Evolutionary conservation across 352 stramenopile genomes (phyloP).

Genomic region (Globisporangium paroecandrum): DNA sequence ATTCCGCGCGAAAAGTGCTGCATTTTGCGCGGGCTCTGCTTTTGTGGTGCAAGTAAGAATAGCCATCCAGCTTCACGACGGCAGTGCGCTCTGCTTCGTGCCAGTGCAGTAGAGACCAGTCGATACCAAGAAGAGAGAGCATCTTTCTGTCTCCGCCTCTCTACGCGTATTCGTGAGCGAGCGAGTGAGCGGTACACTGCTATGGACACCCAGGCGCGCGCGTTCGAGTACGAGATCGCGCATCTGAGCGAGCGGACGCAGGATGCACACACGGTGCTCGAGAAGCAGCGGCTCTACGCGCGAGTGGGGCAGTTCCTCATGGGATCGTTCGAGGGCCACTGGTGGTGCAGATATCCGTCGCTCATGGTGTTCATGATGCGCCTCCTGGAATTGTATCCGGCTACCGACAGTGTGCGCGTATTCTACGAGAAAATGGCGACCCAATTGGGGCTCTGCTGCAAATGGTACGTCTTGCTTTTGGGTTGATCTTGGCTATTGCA

Average conservation of each 20-base stretch:
- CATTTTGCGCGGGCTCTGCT: neutral
- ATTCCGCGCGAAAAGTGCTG: constrained; percentile 3
- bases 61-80: neutral
- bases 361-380: constrained; percentile 89
- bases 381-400: constrained; percentile 73
- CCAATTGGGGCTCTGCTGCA: constrained; percentile 54
- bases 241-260: constrained; percentile 28
- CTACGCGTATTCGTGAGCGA: neutral
- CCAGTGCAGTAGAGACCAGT: neutral
- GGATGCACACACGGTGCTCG: constrained; percentile 28
- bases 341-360: constrained; percentile 74
- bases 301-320: constrained; percentile 80
- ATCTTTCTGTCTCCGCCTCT: neutral
- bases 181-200: neutral
- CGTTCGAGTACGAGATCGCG: constrained; percentile 39
- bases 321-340: constrained; percentile 60
- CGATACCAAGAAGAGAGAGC: neutral
- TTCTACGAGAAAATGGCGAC: constrained; percentile 74
- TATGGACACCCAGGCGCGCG: constrained; percentile 29
- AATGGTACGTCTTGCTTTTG: constrained; percentile 42
- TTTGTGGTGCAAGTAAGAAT: neutral
- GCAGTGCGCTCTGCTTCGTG: neutral
- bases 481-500: neutral
- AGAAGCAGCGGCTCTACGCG: constrained; percentile 75
- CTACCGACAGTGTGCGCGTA: constrained; percentile 61